phyloP scores from a whole-genome alignment of 2,329 filamentous ascomycete species.

The Fusarium tricinctum region DNA sequence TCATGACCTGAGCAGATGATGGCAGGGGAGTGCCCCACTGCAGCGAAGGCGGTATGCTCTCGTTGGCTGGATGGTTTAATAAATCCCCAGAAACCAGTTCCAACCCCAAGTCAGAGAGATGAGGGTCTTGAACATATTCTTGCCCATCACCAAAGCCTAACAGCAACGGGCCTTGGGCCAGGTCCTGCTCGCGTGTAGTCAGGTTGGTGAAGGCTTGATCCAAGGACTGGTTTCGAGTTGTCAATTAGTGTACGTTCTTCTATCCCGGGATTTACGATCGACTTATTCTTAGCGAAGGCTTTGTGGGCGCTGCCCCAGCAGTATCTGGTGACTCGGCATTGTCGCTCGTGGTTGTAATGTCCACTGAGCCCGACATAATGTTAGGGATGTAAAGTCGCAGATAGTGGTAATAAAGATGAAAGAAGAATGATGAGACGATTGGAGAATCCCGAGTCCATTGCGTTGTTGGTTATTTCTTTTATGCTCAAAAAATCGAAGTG shows the following conservation, averaged over 20 bases:
- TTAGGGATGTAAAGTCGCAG: no score
- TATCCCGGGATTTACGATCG: no score
- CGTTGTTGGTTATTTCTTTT: not conserved
- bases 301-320: not conserved
- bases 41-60: accelerated
- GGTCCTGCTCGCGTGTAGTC: not conserved
- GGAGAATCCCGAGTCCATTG: no score
- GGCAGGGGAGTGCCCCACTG: accelerated
- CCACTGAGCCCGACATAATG: not conserved
- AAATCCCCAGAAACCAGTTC: accelerated
- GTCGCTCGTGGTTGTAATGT: not conserved
- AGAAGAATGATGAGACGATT: accelerated
- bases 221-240: accelerated
- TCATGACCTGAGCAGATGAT: accelerated
- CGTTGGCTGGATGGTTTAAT: accelerated
- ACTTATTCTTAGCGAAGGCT: not conserved
- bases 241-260: not conserved
- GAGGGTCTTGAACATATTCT: not conserved
- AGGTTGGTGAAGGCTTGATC: not conserved
- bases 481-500: not conserved
- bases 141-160: not conserved
- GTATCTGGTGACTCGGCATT: not conserved
- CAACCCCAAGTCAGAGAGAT: not conserved
- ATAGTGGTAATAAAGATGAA: not conserved
- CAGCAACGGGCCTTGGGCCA: not conserved